Percentiles rank a stretch among this genome's conserved stretches.
These are phyloP conservation scores for Cadophora malorum DNA, from an alignment of 2,329 filamentous ascomycete genomes.

Conservation along the genomic window DNA sequence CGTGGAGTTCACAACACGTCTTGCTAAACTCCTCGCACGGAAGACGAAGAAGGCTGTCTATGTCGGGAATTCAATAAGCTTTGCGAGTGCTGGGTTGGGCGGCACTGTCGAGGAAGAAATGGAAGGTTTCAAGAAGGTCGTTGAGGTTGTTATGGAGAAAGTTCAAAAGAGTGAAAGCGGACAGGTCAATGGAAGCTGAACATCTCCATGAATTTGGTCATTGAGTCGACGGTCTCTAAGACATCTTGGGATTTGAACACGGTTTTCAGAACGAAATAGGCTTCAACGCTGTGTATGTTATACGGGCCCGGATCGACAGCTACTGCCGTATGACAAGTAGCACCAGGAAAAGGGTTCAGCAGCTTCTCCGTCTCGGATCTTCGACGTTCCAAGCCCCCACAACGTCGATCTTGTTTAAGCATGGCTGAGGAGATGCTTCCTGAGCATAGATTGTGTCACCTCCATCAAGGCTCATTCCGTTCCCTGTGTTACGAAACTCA, in stretches of 20 bases:
- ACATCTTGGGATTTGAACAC: neutral
- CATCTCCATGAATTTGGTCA: neutral
- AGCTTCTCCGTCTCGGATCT: neutral
- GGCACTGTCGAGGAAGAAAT: conserved; percentile 92
- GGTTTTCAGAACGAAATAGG: neutral
- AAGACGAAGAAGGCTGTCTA: conserved; percentile 80
- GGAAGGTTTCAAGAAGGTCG: conserved; percentile 79
- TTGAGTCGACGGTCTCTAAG: neutral
- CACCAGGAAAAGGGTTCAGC: neutral
- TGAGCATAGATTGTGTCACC: neutral
- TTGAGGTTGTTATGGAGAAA: conserved; percentile 69
- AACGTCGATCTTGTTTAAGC: neutral
- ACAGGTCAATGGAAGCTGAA: conserved; percentile 15
- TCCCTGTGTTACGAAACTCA: conserved; percentile 1
- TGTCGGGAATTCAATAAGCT: conserved; percentile 85
- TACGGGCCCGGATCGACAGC: conserved; percentile 9
- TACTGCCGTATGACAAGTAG: conserved; percentile 1
- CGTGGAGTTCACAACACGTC: conserved; percentile 83
- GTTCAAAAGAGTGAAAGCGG: conserved; percentile 50
- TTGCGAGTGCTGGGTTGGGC: conserved; percentile 75
- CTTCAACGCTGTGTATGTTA: conserved; percentile 8
- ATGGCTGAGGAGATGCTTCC: neutral
- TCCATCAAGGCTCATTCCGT: conserved; percentile 13
- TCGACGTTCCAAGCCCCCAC: neutral
- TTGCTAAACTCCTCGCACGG: conserved; percentile 83